Base-by-base conservation (phyloP, 2,329 filamentous ascomycete genomes). In the Cladophialophora psammophila region DNA sequence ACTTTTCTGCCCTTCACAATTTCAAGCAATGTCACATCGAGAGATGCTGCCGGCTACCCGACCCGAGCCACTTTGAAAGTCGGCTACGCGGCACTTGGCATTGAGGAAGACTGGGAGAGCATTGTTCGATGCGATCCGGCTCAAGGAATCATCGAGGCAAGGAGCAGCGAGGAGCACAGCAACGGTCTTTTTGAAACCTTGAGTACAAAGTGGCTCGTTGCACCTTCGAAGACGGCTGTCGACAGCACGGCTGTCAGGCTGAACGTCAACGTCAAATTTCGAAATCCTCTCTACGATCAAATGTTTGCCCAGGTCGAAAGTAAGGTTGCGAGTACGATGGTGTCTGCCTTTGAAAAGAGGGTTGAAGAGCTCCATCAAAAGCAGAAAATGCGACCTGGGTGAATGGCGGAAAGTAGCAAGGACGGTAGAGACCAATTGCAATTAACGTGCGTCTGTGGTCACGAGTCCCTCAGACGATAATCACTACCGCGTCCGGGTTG, bases 1-100 rank as follows among this genome's bases (percentile, higher is more conserved):
- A 78, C 83, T 71, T 99, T 98, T 84, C 87, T 99, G n/a, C 95
- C 95, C 10, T 97, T 96, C 85, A 96, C 94, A 81, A 86, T 87
- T 52, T 84, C 83, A 54, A 94, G 91, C 42, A 86, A 84, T 68
- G 93, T 98, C 48, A 97, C 93, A 1, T 83, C 85, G 66, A 93
- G 90, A 86, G 90, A 91, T 6, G 80, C 67, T 5, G 82, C 77
- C 32, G 75, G 80, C 1, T 79, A 80, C 63, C 95, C 95, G 0
- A 85, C 88, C 34, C 86, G 90, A 69, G 95, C 92, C 13, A 89
- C 91, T 75, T 83, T 99, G 12, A 90, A 90, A 8, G 88, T 96
- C 38, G 95, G 95, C 71, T 98, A 93, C 87, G 91, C 91, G 34
- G 88, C 88, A 15, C 66, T 73, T 36, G 72, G 72, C 4, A 86